A percentile compares a stretch with the other conserved stretches of the same genome.
These are phyloP conservation scores for Gossypium stocksii DNA, from an alignment of 345 rosid genomes.

Conservation along the genomic window DNA sequence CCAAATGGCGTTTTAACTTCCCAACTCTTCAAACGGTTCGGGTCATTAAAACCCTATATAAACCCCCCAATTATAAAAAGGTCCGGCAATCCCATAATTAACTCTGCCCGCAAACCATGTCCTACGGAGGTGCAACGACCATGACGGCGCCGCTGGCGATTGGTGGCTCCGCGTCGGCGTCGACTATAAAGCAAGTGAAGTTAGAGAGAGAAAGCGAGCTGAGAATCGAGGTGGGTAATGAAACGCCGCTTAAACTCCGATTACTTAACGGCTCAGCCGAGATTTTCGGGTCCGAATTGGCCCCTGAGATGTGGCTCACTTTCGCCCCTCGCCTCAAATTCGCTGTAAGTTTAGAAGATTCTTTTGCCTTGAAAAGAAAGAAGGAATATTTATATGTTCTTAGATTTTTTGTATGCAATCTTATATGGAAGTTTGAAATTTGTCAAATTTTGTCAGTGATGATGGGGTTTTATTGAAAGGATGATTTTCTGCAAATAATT, in stretches of 20 bases:
- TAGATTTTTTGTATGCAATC: not conserved
- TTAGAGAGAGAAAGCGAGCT: slow-evolving; percentile 84
- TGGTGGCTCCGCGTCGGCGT: slow-evolving; percentile 27
- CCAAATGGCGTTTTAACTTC: not conserved
- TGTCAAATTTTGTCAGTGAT: not conserved
- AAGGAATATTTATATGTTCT: not conserved
- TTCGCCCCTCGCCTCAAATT: slow-evolving; percentile 85
- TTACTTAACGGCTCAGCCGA: slow-evolving; percentile 78
- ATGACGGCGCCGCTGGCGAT: slow-evolving; percentile 25
- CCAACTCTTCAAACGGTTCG: not conserved
- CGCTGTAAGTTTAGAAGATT: slow-evolving; percentile 43
- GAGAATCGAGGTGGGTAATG: slow-evolving; percentile 73
- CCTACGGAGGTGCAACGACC: slow-evolving; percentile 38
- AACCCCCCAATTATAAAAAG: not conserved
- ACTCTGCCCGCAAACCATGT: slow-evolving; percentile 14
- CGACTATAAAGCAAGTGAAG: slow-evolving; percentile 65
- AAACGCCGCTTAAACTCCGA: slow-evolving; percentile 68
- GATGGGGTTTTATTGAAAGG: not conserved
- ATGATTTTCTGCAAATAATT: not conserved
- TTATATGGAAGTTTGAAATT: not conserved
- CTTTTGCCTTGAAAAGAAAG: not conserved
- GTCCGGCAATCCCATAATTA: not conserved
- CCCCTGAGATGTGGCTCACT: slow-evolving; percentile 78
- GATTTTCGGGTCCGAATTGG: slow-evolving; percentile 84
- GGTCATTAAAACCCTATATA: not conserved